Evolutionary conservation across 75 land plant genomes (phyloP), one percentile per base, ranked within the genome.

Genomic region (Pinus albicaulis): DNA sequence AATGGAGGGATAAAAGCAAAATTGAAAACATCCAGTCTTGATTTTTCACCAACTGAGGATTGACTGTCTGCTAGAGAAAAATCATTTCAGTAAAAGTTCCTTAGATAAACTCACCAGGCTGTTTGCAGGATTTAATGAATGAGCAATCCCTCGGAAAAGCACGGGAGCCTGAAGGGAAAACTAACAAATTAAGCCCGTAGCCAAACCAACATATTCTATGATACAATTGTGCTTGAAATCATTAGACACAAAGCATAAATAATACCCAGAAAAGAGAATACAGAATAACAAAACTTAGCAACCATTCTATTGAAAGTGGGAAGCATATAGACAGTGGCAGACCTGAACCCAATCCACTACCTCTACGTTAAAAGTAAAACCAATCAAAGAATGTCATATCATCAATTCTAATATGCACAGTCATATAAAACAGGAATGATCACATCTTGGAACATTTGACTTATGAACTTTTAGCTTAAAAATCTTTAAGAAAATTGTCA

Each of bases 111-210:
- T 83, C 79, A 96, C 98, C 90, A 94, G 68, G 58, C 76, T 90
- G 79, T 87, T 96, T 57, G 91, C 86, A 73, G 99, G 87, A 78
- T 90, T 90, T 59, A 94, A 24, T 28, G 92, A 83, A 78, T 96
- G 99, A 41, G 86, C 99, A 78, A 96, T 87, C 17, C 99, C 99
- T 56, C 84, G 86, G 61, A 88, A 96, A 52, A 96, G 91, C 34
- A 96, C 91, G 74, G 99, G 98, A 53, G 95, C 99, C 99, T 94
- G 91, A 57, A 31, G 36, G 8, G 41, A 20, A 24, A 63, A 76
- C 48, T 31, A 56, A 17, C n/a, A 36, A 13, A 34, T 16, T 57
- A 73, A 73, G 63, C 31, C 25, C 12, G 3, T 53, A 23, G 7
- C 17, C n/a, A 48, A 48, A 48, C 11, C 56, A 41, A 38, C 38